Base-by-base conservation (phyloP, 306 rosid species). In the Urtica urens region DNA sequence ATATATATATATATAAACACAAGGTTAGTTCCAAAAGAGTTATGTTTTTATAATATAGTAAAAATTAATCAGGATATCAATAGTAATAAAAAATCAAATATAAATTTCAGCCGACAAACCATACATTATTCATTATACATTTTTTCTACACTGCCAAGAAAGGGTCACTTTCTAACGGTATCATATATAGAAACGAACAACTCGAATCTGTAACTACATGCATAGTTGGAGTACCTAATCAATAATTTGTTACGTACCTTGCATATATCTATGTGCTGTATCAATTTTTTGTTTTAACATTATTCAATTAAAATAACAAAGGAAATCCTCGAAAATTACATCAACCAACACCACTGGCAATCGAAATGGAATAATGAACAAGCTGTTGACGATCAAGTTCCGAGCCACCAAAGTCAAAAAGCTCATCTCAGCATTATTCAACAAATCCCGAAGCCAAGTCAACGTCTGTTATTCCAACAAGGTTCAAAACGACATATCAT, bases 321-420 rank as follows among this genome's bases (percentile, higher is more conserved):
- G 64, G 64, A 62, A 72, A 57, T 20, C 51, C 59, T 53, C 64
- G 49, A 72, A 69, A 57, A 37, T 18, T 23, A 40, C 57, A 28
- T 28, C 44, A 23, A 23, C 67, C 28, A 65, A 23, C 31, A 60
- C 47, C 17, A 69, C 26, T 20, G 26, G 18, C 20, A n/a, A 71
- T 17, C 57, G 65, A 9, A 56, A 71, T 20, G 66, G 70, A 10
- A 59, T 79, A 22, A 60, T 66, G 75, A 79, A 69, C 43, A 24
- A 72, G 33, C 21, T 51, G 57, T 31, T 79, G 41, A 66, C 66
- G 29, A 79, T 72, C 7, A 31, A 7, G 66, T 57, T 72, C 47
- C 42, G 59, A 72, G 66, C 68, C 24, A 59, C 56, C 40, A 72
- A 69, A 46, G 55, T 75, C 2, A 59, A 70, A 39, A 60, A 68